Conservation (phyloP, 2,329 filamentous ascomycete species). For the Aspergillus texensis region DNA sequence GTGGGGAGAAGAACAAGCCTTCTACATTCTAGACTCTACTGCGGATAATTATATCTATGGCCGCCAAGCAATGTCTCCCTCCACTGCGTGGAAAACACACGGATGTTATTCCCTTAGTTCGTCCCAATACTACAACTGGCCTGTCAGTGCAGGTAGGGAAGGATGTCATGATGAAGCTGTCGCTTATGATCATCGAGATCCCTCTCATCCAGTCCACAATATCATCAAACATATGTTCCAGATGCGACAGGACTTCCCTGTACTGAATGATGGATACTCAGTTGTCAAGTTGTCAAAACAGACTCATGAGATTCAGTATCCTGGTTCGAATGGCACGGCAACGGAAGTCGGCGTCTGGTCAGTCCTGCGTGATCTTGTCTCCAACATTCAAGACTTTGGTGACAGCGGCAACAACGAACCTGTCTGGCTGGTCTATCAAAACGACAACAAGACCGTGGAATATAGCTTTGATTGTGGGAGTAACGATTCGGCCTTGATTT, state of each 20-base stretch:
- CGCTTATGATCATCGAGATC: conserved; percentile 64
- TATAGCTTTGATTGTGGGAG: conserved; percentile 63
- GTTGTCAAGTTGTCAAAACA: conserved; percentile 60
- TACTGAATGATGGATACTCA: conserved; percentile 62
- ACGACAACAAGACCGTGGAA: conserved; percentile 50
- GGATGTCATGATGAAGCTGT: conserved; percentile 62
- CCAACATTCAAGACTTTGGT: conserved; percentile 56
- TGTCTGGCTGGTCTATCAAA: conserved; percentile 50
- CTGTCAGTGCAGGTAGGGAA: conserved; percentile 54
- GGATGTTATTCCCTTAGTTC: conserved; percentile 63
- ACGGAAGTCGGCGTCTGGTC: conserved; percentile 66
- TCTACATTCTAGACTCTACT: conserved; percentile 66
- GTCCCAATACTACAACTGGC: conserved; percentile 61
- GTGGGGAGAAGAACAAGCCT: conserved; percentile 69
- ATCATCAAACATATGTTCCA: conserved; percentile 65
- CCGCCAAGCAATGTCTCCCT: conserved; percentile 63
- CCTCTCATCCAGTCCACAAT: conserved; percentile 63
- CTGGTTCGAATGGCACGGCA: conserved; percentile 54
- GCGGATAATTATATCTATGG: conserved; percentile 68
- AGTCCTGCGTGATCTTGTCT: conserved; percentile 55
- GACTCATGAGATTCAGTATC: conserved; percentile 54
- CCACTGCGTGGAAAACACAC: conserved; percentile 65
- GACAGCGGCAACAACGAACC: conserved; percentile 47
- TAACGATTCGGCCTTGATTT: conserved; percentile 53
- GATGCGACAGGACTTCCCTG: conserved; percentile 58